Evolutionary conservation across 768 basidiomycete genomes (phyloP).

Genomic region (Amanita inopinata): DNA sequence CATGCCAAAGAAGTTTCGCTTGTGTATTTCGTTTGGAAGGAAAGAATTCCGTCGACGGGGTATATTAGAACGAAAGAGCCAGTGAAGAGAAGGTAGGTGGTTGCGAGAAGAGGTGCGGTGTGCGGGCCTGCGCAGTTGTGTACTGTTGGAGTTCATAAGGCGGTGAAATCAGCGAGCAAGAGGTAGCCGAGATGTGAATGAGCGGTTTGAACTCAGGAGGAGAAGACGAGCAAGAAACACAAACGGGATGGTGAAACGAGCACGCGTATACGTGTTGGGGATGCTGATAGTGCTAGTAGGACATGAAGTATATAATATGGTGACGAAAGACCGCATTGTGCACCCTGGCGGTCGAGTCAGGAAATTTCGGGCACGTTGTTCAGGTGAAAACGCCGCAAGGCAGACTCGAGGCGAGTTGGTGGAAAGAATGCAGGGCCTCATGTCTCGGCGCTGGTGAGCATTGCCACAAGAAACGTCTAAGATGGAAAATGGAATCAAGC

Average conservation of each 20-base stretch:
- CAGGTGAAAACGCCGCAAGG: no score
- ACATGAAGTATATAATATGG: no score
- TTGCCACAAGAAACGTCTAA: no score
- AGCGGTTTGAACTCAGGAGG: neutral
- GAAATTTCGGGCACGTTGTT: no score
- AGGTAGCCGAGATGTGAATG: neutral
- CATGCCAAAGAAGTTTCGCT: constrained; percentile 71
- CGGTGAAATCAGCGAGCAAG: no score
- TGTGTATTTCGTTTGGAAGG: constrained; percentile 49
- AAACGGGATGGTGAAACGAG: neutral
- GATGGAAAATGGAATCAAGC: no score
- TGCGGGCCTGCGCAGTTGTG: constrained; percentile 19
- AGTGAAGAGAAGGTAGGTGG: constrained; percentile 41
- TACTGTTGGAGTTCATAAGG: constrained; percentile 16
- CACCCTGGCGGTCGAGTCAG: no score
- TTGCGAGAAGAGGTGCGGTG: constrained; percentile 15
- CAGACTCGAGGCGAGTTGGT: no score
- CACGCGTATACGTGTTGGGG: neutral
- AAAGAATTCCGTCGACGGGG: constrained; percentile 54
- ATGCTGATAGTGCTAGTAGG: no score
- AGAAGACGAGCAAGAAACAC: neutral
- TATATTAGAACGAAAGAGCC: constrained; percentile 70
- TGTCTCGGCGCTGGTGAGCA: no score
- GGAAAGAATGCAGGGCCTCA: no score
- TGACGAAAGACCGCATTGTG: no score